Base-by-base conservation (phyloP, 352 stramenopile genomes). In the Phytophthora sojae region DNA sequence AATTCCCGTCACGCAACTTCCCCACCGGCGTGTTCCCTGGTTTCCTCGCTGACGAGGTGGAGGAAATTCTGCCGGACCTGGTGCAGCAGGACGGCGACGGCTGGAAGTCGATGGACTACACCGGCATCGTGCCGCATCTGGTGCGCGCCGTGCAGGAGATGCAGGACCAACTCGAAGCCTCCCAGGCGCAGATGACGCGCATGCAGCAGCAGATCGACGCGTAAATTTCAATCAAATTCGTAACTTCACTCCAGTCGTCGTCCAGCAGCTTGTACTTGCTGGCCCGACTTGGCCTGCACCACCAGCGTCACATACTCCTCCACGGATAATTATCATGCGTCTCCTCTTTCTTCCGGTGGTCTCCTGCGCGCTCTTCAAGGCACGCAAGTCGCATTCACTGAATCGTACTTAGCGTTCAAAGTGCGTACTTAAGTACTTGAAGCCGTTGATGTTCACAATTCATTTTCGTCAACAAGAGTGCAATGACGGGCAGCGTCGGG, bases 11-110 rank as follows among this genome's bases (percentile, higher is more conserved):
- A 25, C 68, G 78, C n/a, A 60, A 75, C 23, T 83, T 90, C n/a
- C 77, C 79, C 5, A 9, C 42, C 0, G 82, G 82, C 6, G 58
- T 64, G 9, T 80, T 80, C 53, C 51, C 76, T 0, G 87, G 87
- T 0, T 93, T 94, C 64, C 63, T 94, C 12, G 85, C 85, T 17
- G 81, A 94, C 51, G 83, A 94, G 59, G 77, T 95, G 21, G 51
- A 88, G 42, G 17, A 82, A 12, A 55, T 91, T 47, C 64, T 95
- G 4, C 87, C 85, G 1, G 64, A 83, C 39, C 73, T 91, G 26
- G 82, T 95, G 26, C 51, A 69, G 7, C 68, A 83, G 23, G 82
- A 90, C 59, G 69, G 65, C 55, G 59, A 75, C 9, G 85, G 83
- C 37, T 89, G 75, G 64, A 83, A 88, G 53, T 82, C 77, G 1